Evolutionary conservation across 2,329 filamentous ascomycete genomes (phyloP), one percentile per base, ranked within the genome.

Genomic region (Biscogniauxia sp.): DNA sequence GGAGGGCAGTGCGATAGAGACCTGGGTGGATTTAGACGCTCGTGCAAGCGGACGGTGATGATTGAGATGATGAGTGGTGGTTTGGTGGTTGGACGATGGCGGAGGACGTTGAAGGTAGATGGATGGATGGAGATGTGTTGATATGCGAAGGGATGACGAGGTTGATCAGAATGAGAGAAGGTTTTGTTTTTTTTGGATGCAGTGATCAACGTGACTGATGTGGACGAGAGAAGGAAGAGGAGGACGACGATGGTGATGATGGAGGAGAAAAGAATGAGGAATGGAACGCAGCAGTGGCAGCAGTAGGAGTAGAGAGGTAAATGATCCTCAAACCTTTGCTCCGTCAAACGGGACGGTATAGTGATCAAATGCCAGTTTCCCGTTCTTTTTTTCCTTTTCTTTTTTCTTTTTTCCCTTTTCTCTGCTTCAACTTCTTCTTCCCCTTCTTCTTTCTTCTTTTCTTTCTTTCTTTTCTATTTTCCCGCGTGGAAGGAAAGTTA

Each of bases 261-360:
- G 70, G 64, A 72, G 68, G 71, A 64, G 60, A 56, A 62, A 70
- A 57, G 58, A 64, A 64, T 61, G 60, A 68, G 66, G 66, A 64
- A 65, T 61, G 63, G 60, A 63, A 60, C 63, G 66, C 52, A 58
- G 23, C n/a, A 28, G 9, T 28, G 9, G 26, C 26, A 28, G 64
- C 55, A 65, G 67, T 61, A 70, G 70, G 70, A 72, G 66, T 65
- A 66, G 71, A 72, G 68, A 73, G 61, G 69, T 70, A 67, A 70
- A 68, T 68, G 69, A 66, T 70, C 68, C 72, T 73, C 74, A 76
- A 76, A 76, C 74, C 74, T 76, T 75, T 73, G 61, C 69, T 72
- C 70, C 64, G 66, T 68, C 68, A 70, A 73, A 69, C 63, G 59
- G 66, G 68, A 65, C 64, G 67, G 66, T 57, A n/a, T n/a, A 58